Base-by-base conservation (phyloP, 179 eudicot species). In the Silene noctiflora region DNA sequence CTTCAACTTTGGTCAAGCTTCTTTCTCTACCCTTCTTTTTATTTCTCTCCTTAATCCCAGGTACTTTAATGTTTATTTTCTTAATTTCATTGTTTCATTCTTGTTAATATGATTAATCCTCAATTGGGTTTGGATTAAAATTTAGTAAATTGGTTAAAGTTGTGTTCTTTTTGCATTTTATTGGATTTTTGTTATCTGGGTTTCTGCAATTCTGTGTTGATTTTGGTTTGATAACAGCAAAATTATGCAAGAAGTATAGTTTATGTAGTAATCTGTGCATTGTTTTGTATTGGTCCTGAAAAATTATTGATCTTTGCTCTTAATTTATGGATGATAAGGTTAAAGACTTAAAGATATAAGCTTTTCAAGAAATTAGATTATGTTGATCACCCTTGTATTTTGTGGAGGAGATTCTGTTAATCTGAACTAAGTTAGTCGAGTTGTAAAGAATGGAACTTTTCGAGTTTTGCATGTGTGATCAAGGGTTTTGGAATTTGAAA, bases 1-100 rank as follows among this genome's bases (percentile, higher is more conserved):
- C 2, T 51, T 53, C 56, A 64, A 42, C 51, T 20, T 71, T 72
- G 20, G 74, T 65, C 70, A 76, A 76, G 35, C 72, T n/a, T 17
- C 59, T 39, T 35, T 33, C 58, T 13, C 48, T 16, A 74, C 46
- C 29, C 56, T 70, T 46, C 39, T 21, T 66, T 61, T 39, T 56
- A 1, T 1, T 78, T 20, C 27, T 29, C 29, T 48, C 56, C 66
- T 67, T 3, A 67, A 77, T 59, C 25, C 19, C 21, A 72, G 80
- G 83, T 81, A 79, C 10, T 61, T 29, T 2, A 70, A 48, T 79
- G 20, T 46, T 22, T 21, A 17, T 4, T 0, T 11, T 61, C 22
- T 35, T 60, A 31, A 68, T 61, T 6, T 71, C 11, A 51, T 9
- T 48, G 51, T 19, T 27, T 78, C 1, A 3, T 19, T 68, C 6